phyloP scores from a whole-genome alignment of 768 basidiomycete species.

The Psilocybe sp. region DNA sequence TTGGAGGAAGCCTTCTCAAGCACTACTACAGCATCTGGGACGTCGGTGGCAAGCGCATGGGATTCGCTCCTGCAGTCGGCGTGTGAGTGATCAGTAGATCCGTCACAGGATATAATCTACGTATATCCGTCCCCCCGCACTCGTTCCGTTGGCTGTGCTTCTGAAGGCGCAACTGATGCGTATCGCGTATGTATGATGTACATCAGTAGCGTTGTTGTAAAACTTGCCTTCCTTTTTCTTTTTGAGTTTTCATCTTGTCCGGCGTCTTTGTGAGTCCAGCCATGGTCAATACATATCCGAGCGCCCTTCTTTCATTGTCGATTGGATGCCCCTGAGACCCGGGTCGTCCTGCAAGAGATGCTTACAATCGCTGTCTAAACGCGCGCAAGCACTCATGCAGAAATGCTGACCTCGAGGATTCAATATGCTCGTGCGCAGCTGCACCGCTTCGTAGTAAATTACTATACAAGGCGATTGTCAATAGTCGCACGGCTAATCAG shows the following conservation, averaged over 20 bases:
- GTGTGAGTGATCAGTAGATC: conserved; percentile 3
- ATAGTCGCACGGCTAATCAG: too few species aligned
- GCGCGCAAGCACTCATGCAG: too few species aligned
- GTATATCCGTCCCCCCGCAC: conserved; percentile 1
- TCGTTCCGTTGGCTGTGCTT: background rate
- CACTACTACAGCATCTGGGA: conserved; percentile 63
- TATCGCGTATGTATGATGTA: background rate
- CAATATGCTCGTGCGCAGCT: too few species aligned
- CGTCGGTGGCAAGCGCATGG: conserved; percentile 44
- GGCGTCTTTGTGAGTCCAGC: background rate
- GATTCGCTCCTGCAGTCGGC: conserved; percentile 46
- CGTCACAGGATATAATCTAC: background rate
- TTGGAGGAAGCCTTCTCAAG: conserved; percentile 56
- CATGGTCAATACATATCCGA: background rate
- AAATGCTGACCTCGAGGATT: too few species aligned
- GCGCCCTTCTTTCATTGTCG: too few species aligned
- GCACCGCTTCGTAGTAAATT: too few species aligned
- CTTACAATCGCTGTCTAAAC: too few species aligned
- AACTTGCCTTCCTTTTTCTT: background rate
- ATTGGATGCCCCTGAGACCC: too few species aligned
- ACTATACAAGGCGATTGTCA: too few species aligned
- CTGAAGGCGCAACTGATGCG: too few species aligned
- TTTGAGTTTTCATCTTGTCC: background rate
- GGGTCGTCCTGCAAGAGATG: too few species aligned
- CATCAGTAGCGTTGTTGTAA: background rate